Conservation (phyloP, 1,284 basidiomycete genomes). For the Malassezia slooffiae region DNA sequence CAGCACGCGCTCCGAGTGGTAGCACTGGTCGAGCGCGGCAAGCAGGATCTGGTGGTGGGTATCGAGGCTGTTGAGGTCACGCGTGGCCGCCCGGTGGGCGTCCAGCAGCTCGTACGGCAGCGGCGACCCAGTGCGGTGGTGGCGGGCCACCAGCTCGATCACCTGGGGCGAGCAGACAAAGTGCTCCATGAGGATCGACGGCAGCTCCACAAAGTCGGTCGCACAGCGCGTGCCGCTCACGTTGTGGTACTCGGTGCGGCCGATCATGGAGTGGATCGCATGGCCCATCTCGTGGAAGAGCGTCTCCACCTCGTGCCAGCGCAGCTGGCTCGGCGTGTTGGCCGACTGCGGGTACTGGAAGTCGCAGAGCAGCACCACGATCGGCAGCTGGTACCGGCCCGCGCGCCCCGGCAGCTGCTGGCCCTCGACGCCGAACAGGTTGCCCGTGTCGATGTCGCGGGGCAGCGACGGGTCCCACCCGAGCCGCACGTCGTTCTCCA, state of each 20-base stretch:
- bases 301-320: constrained; percentile 89
- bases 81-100: constrained; percentile 19
- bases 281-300: constrained; percentile 99
- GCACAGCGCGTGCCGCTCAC: constrained; percentile 96
- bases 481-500: constrained; percentile 53
- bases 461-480: constrained; percentile 4
- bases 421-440: constrained; percentile 29
- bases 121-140: constrained; percentile 57
- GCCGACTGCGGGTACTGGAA: constrained; percentile 60
- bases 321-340: constrained; percentile 59
- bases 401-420: constrained; percentile 50
- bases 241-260: constrained; percentile 92
- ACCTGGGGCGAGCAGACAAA: constrained; percentile 73
- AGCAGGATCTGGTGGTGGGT: constrained; percentile 85
- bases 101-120: constrained; percentile 57
- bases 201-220: constrained; percentile 94
- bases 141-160: constrained; percentile 63
- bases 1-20: constrained; percentile 58
- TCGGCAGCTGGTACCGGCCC: constrained; percentile 64
- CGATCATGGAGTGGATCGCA: constrained; percentile 98
- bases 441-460: constrained; percentile 7
- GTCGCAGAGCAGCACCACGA: constrained; percentile 83
- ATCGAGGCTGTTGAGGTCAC: constrained; percentile 52
- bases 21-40: constrained; percentile 75
- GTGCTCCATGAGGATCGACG: constrained; percentile 97